A percentile compares a stretch with the other conserved stretches of the same genome.
phyloP scores from a whole-genome alignment of 805 yeast species.

The Ogataea sp. region DNA sequence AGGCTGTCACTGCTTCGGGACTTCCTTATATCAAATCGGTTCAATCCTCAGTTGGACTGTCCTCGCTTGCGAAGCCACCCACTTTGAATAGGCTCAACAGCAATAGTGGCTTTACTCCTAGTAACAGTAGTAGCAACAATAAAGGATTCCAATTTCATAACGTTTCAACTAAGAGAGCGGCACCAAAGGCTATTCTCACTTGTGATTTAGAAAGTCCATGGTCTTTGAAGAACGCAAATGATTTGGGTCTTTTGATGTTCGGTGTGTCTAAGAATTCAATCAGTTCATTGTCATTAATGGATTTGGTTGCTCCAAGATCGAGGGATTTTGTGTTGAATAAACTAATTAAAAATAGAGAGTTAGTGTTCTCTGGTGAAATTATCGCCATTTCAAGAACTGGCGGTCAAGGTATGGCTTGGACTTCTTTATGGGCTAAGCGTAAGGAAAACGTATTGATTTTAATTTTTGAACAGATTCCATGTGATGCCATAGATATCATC shows the following conservation, averaged over 20 bases:
- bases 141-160: conserved; percentile 39
- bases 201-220: conserved; percentile 71
- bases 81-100: too few species aligned
- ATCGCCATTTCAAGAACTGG: conserved; percentile 70
- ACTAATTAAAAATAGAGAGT: conserved; percentile 34
- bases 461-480: conserved; percentile 80
- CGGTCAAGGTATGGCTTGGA: conserved; percentile 65
- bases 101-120: conserved; percentile 7
- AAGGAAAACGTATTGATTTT: conserved; percentile 65
- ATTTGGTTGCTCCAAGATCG: conserved; percentile 70
- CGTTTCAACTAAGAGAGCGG: conserved; percentile 53
- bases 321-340: conserved; percentile 59
- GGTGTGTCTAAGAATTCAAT: conserved; percentile 67
- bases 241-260: conserved; percentile 79
- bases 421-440: conserved; percentile 85
- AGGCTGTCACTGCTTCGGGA: conserved; percentile 16
- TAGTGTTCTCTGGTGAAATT: conserved; percentile 75
- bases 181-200: conserved; percentile 83
- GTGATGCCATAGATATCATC: conserved; percentile 54
- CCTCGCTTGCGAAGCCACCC: conserved; percentile 8
- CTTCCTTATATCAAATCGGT: conserved; percentile 16
- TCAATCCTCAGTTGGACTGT: conserved; percentile 18
- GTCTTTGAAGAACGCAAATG: conserved; percentile 78
- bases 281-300: conserved; percentile 57
- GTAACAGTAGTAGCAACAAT: conserved; percentile 1